Conservation (phyloP, 2,329 filamentous ascomycete species). For the Trichoderma aggressivum region DNA sequence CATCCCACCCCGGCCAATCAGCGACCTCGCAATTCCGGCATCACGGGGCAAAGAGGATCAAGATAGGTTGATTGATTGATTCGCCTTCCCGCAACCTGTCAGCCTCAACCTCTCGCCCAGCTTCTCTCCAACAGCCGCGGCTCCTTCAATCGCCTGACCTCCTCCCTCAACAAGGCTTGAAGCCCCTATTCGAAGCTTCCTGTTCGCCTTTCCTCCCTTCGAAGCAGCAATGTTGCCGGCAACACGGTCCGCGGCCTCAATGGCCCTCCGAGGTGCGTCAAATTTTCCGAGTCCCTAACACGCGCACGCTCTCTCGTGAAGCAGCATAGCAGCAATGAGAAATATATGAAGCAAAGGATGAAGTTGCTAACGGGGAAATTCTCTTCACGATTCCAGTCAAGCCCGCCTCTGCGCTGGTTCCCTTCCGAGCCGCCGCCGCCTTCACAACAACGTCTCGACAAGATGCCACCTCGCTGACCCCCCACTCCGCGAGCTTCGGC, state of each 20-base stretch:
- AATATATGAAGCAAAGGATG: neutral
- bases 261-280: conserved; percentile 51
- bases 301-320: neutral
- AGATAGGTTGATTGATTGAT: no score
- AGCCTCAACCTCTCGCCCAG: conserved; percentile 26
- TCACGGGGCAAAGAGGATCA: conserved; percentile 28
- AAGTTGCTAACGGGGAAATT: neutral
- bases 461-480: conserved; percentile 57
- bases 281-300: conserved; percentile 16
- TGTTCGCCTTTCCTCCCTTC: no score
- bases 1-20: conserved; percentile 30
- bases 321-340: neutral
- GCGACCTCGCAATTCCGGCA: conserved; percentile 27
- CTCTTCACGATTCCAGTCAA: conserved; percentile 49
- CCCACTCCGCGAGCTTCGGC: conserved; percentile 53
- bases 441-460: conserved; percentile 64
- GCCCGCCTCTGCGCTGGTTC: conserved; percentile 60
- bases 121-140: conserved; percentile 1
- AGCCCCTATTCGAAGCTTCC: conserved; percentile 20
- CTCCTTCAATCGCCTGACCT: conserved; percentile 13
- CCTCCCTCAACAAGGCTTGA: neutral
- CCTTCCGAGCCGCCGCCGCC: conserved; percentile 61
- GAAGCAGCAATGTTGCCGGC: conserved; percentile 44
- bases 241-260: conserved; percentile 49
- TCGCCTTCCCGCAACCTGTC: conserved; percentile 19